Evolutionary conservation across 2,329 filamentous ascomycete species (phyloP).

Genomic region (Aspergillaceae sp.): DNA sequence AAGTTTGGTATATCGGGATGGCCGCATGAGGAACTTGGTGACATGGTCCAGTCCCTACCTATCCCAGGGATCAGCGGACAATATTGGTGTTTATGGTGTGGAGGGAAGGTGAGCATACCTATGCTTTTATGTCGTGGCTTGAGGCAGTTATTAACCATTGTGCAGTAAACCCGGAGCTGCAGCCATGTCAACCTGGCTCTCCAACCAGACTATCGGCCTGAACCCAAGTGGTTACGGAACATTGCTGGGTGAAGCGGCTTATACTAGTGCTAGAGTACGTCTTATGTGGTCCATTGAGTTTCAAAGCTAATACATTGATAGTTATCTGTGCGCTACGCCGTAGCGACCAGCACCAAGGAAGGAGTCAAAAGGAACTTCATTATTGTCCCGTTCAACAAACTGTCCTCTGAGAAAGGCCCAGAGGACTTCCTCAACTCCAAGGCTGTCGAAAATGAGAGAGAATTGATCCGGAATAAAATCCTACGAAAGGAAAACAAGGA

Average conservation of each 20-base stretch:
- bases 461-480: constrained; percentile 2
- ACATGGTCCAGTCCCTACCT: constrained; percentile 40
- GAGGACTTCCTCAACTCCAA: neutral
- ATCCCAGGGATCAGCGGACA: constrained; percentile 31
- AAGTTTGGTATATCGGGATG: constrained; percentile 38
- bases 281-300: neutral
- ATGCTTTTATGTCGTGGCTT: neutral
- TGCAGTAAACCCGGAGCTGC: constrained; percentile 41
- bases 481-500: constrained; percentile 1
- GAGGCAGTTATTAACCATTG: neutral
- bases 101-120: constrained; percentile 26
- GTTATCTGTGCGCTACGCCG: neutral
- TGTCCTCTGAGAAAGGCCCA: constrained; percentile 1
- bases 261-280: constrained; percentile 35
- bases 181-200: constrained; percentile 39
- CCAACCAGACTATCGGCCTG: constrained; percentile 38
- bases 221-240: constrained; percentile 35
- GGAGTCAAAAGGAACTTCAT: constrained; percentile 1
- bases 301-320: neutral
- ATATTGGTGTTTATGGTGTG: constrained; percentile 38
- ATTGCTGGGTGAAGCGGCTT: constrained; percentile 38
- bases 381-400: constrained; percentile 5
- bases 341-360: neutral
- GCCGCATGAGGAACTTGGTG: constrained; percentile 36
- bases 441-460: neutral